Percentiles rank a stretch among this genome's conserved stretches.
These are phyloP conservation scores for Dipteronia sinensis DNA, from an alignment of 345 rosid species.

Conservation along the genomic window DNA sequence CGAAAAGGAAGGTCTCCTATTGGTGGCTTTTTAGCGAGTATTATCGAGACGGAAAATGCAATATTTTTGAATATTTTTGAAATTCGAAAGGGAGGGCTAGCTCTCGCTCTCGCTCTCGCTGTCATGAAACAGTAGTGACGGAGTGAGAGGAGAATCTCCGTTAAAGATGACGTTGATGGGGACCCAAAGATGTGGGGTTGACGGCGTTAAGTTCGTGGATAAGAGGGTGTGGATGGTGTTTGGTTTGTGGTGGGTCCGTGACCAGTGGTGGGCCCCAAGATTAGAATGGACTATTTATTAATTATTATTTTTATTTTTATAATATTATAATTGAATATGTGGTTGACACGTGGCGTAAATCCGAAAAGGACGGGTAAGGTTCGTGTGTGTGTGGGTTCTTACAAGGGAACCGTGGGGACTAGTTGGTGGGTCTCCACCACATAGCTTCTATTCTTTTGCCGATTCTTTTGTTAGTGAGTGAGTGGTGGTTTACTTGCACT, in stretches of 20 bases:
- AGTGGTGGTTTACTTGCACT: conserved; percentile 7
- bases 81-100: background rate
- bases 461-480: background rate
- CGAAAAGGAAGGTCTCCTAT: conserved; percentile 17
- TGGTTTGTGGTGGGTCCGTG: conserved; percentile 18
- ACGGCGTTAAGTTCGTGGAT: conserved; percentile 33
- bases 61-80: conserved; percentile 9
- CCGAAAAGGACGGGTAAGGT: background rate
- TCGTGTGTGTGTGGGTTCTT: background rate
- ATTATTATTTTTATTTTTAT: background rate
- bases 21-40: conserved; percentile 41
- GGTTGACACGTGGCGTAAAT: conserved; percentile 16
- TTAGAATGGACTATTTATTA: background rate
- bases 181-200: conserved; percentile 5
- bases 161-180: conserved; percentile 4
- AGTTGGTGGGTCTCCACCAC: background rate
- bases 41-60: conserved; percentile 22
- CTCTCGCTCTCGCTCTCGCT: background rate
- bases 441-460: conserved; percentile 17
- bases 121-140: conserved; percentile 26
- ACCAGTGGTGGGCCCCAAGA: conserved; percentile 26
- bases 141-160: conserved; percentile 30
- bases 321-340: too few relatives aligned
- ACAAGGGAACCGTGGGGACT: conserved; percentile 14
- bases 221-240: conserved; percentile 6